A percentile compares a stretch with the other conserved stretches of the same genome.
Evolutionary conservation across 1,284 basidiomycete genomes (phyloP).

Genomic region (Boletellus sp.): DNA sequence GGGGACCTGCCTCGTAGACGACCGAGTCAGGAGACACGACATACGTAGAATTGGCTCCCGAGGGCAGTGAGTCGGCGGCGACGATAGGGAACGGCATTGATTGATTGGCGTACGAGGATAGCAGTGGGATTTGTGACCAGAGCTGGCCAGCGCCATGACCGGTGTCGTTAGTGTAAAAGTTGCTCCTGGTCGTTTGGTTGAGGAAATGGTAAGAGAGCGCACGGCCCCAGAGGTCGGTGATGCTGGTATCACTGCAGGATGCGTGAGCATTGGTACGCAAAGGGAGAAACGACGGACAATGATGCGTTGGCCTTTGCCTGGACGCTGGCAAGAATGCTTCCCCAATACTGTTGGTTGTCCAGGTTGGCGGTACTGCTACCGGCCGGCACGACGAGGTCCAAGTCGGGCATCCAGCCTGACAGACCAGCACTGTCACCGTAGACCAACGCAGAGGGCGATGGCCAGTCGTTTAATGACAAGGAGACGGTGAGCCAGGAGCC

Average conservation of each 20-base stretch:
- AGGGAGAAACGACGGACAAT: constrained; percentile 40
- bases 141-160: constrained; percentile 64
- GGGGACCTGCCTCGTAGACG: constrained; percentile 54
- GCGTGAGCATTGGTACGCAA: constrained; percentile 6
- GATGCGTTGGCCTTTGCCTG: constrained; percentile 51
- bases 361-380: constrained; percentile 42
- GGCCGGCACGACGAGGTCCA: constrained; percentile 52
- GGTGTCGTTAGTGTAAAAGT: constrained; percentile 58
- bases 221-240: constrained; percentile 61
- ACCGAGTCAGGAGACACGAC: constrained; percentile 41
- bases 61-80: constrained; percentile 51
- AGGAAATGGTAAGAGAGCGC: constrained; percentile 67
- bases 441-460: constrained; percentile 48
- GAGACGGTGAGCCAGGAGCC: constrained; percentile 66
- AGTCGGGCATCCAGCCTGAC: constrained; percentile 58
- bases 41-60: constrained; percentile 42
- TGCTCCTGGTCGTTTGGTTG: constrained; percentile 53
- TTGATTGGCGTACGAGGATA: constrained; percentile 44
- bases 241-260: constrained; percentile 50
- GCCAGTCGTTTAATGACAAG: constrained; percentile 56
- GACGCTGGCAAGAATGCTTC: constrained; percentile 57
- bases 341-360: constrained; percentile 55
- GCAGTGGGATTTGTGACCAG: constrained; percentile 54
- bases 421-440: constrained; percentile 47
- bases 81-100: constrained; percentile 57